Evolutionary conservation across 352 stramenopile species (phyloP).

Genomic region (Aphanomyces invadans): DNA sequence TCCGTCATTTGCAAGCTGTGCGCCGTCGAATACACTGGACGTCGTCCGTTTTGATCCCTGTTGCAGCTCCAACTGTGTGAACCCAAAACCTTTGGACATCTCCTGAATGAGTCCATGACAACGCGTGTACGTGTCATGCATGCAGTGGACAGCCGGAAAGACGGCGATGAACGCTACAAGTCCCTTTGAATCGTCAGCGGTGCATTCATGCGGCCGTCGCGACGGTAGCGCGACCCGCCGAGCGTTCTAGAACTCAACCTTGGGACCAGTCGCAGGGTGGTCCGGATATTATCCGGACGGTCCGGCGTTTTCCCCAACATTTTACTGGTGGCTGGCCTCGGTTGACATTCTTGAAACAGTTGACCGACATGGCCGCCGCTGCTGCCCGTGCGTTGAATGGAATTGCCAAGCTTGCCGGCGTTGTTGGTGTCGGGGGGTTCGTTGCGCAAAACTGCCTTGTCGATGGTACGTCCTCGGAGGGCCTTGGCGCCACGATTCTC

Average conservation of each 20-base stretch:
- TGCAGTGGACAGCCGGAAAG: too few species aligned
- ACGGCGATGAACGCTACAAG: too few species aligned
- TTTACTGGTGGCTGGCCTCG: conserved; percentile 12
- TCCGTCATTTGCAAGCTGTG: too few species aligned
- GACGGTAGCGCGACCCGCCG: too few species aligned
- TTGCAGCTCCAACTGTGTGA: too few species aligned
- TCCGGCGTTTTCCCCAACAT: conserved; percentile 3
- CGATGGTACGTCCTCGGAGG: conserved; percentile 22
- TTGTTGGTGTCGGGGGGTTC: conserved; percentile 13
- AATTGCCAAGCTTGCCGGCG: conserved; percentile 17
- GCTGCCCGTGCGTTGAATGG: conserved; percentile 14
- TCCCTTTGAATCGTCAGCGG: too few species aligned
- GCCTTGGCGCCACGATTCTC: not conserved
- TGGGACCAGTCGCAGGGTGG: not conserved
- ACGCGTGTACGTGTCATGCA: too few species aligned
- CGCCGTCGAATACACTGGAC: too few species aligned
- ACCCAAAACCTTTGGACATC: too few species aligned
- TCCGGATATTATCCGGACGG: conserved; percentile 1
- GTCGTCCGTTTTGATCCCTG: too few species aligned
- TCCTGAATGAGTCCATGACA: too few species aligned
- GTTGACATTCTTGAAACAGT: conserved; percentile 13
- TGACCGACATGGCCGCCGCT: conserved; percentile 15
- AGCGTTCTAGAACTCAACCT: not conserved
- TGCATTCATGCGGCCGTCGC: too few species aligned
- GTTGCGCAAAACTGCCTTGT: conserved; percentile 21